A percentile compares a stretch with the other conserved stretches of the same genome.
These are phyloP conservation scores for Fusarium papillatum DNA, from an alignment of 2,329 filamentous ascomycete species.

Conservation along the genomic window DNA sequence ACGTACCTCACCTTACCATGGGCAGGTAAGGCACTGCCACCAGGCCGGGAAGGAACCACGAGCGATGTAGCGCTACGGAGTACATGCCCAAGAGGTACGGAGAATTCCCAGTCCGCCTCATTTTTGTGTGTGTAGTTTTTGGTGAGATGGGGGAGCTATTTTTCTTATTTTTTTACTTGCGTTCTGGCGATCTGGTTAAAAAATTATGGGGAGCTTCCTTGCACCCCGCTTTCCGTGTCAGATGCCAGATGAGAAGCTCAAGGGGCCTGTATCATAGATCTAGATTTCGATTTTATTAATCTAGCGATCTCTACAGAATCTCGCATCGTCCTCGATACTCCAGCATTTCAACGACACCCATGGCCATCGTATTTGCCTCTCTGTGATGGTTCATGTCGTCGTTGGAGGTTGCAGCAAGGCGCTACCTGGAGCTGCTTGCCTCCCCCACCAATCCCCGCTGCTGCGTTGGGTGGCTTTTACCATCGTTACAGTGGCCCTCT, in stretches of 20 bases:
- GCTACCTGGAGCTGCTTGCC: constrained; percentile 19
- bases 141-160: constrained; percentile 31
- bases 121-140: constrained; percentile 13
- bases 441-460: constrained; percentile 41
- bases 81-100: constrained; percentile 38
- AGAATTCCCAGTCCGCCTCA: constrained; percentile 31
- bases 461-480: constrained; percentile 27
- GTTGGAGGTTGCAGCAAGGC: not conserved
- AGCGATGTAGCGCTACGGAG: constrained; percentile 37
- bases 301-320: not conserved
- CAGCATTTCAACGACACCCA: not conserved
- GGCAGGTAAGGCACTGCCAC: constrained; percentile 31
- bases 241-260: constrained; percentile 23
- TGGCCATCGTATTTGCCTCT: not conserved
- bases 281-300: not conserved
- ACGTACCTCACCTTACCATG: constrained; percentile 31
- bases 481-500: constrained; percentile 34
- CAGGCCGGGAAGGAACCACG: constrained; percentile 29
- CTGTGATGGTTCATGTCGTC: not conserved
- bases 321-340: not conserved
- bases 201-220: constrained; percentile 42
- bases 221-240: constrained; percentile 33
- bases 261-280: not conserved
- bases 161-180: constrained; percentile 8
- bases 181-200: constrained; percentile 38